A percentile compares a stretch with the other conserved stretches of the same genome.
Conservation (phyloP, 176 grass and related monocot genomes). For the Triticum dicoccoides region DNA sequence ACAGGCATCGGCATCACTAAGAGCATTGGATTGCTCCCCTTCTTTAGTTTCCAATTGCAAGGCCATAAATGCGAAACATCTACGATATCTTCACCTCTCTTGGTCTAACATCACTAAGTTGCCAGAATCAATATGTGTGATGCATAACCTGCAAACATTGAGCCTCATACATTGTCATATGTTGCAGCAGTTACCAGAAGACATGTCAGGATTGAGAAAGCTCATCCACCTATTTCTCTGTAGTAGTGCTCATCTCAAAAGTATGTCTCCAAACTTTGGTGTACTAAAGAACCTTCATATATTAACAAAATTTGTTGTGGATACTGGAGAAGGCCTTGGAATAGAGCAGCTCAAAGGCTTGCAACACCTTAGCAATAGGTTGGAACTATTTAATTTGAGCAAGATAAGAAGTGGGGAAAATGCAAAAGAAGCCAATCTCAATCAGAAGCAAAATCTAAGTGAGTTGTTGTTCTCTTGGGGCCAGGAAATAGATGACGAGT, state of each 20-base stretch:
- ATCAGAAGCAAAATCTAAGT: neutral
- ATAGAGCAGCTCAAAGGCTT: slow-evolving; percentile 23
- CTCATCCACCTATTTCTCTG: neutral
- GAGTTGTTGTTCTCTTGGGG: neutral
- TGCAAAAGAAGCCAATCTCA: neutral
- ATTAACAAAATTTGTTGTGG: slow-evolving; percentile 15
- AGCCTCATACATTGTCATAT: fast-evolving
- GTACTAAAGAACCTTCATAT: neutral
- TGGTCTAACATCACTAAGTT: fast-evolving
- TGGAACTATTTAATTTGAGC: neutral
- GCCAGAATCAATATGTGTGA: neutral
- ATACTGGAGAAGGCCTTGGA: neutral
- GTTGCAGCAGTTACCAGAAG: neutral
- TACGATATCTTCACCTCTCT: neutral
- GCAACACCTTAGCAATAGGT: neutral
- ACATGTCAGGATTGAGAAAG: neutral
- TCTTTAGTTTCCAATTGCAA: neutral
- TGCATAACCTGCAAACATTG: neutral
- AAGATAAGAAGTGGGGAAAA: neutral
- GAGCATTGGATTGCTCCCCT: neutral
- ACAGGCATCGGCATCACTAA: neutral
- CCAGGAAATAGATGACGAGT: neutral
- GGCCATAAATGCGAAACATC: neutral
- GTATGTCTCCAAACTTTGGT: neutral
- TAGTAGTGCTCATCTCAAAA: neutral